Base-by-base conservation (phyloP, 306 rosid genomes). In the Cicer arietinum region DNA sequence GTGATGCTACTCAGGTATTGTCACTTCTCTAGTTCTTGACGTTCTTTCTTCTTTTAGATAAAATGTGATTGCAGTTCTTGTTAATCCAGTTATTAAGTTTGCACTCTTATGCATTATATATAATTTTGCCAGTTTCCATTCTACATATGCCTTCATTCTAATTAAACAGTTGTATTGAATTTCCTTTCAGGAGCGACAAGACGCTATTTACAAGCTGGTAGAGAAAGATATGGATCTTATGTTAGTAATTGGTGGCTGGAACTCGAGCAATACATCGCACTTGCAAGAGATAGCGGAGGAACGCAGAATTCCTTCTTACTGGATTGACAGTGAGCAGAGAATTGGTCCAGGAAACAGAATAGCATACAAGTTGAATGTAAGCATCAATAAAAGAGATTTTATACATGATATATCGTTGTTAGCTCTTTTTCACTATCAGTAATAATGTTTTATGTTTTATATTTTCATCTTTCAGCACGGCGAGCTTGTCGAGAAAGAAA, bases 121-220 rank as follows among this genome's bases (percentile, higher is more conserved):
- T 48, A 7, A 44, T 7, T 16, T 11, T 5, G 40, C 7, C 71
- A 18, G 13, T 54, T 53, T 41, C 62, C 20, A 45, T 13, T 66
- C 12, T 39, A 14, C 57, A 14, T 63, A 30, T 7, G 17, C n/a
- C 7, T 47, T 74, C 35, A 11, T 60, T 80, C 69, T 69, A 30
- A 62, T 59, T 12, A 59, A 53, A 57, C 8, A 46, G 18, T 42
- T 69, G 47, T 52, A 37, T 57, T 78, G 25, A 64, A 14, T 52
- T 64, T 30, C 59, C 16, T 74, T 79, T 69, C 88, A 92, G 99
- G 99, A 94, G 88, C 87, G 99, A 50, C 99, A 94, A 89, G 98
- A 94, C 84, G 99, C 99, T n/a, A 94, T 94, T 93, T 92, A 85
- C 86, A 90, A 94, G 94, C 87, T 94, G 37, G 99, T 94, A 61